These are phyloP conservation scores for Neonectria ditissima DNA, from an alignment of 2,329 filamentous ascomycete genomes.

Conservation along the genomic window DNA sequence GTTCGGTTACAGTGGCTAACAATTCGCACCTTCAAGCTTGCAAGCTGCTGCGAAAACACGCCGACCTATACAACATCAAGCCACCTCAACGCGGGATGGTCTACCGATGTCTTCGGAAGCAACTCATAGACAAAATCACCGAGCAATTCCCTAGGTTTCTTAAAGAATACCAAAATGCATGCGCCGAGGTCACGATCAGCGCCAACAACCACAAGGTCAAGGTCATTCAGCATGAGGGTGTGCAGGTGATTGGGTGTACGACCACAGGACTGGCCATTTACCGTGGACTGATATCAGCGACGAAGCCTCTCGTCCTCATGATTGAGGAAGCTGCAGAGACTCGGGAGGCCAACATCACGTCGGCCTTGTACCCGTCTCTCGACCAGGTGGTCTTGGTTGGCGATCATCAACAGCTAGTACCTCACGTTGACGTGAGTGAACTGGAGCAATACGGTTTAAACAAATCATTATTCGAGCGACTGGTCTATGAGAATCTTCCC, in stretches of 20 bases:
- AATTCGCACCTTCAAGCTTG: slow-evolving; percentile 27
- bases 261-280: slow-evolving; percentile 88
- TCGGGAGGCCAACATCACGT: slow-evolving; percentile 70
- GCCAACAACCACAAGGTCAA: slow-evolving; percentile 69
- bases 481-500: slow-evolving; percentile 74
- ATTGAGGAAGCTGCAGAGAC: slow-evolving; percentile 87
- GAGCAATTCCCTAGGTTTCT: slow-evolving; percentile 62
- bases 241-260: slow-evolving; percentile 73
- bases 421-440: slow-evolving; percentile 71
- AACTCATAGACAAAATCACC: slow-evolving; percentile 62
- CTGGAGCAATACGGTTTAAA: slow-evolving; percentile 72
- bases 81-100: slow-evolving; percentile 68
- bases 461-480: slow-evolving; percentile 82
- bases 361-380: slow-evolving; percentile 62
- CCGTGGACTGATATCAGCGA: slow-evolving; percentile 72
- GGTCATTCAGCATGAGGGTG: slow-evolving; percentile 50
- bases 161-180: slow-evolving; percentile 61
- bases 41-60: slow-evolving; percentile 23
- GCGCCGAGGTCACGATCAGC: slow-evolving; percentile 65
- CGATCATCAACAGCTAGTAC: slow-evolving; percentile 83
- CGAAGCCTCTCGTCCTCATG: slow-evolving; percentile 76
- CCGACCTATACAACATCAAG: slow-evolving; percentile 72
- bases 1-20: slow-evolving; percentile 23
- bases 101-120: slow-evolving; percentile 73
- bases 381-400: slow-evolving; percentile 73